Base-by-base conservation (phyloP, 345 rosid genomes). In the Mallotus nudiflorus region DNA sequence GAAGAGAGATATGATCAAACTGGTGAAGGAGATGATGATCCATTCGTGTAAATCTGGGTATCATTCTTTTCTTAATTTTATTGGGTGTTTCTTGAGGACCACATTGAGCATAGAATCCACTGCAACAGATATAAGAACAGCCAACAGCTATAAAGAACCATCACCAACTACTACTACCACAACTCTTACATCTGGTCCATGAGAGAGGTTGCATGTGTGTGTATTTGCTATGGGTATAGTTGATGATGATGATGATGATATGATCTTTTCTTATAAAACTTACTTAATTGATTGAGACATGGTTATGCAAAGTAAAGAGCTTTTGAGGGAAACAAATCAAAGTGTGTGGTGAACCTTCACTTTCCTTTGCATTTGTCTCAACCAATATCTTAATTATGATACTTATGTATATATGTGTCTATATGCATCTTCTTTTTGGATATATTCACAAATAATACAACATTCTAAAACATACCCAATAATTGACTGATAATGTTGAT, bases 121-220 rank as follows among this genome's bases (percentile, higher is more conserved):
- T 73, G 79, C 75, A 71, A 56, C 77, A 81, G 80, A 76, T 78
- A 77, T 66, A 69, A 81, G 39, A 74, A 76, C 73, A 83, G 81
- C 80, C 84, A 78, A 76, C 84, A 71, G 80, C 83, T 69, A 84
- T 84, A 76, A 81, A 79, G 82, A 81, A 69, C 62, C 74, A 84
- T 66, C 85, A 74, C 74, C 85, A 81, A 81, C 80, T 78, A 39
- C 20, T 69, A 69, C 46, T 42, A 42, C 46, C 9, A 42, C 46
- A 4, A 42, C 46, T 42, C 4, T 12, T 8, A 67, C 44, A 74
- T 70, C 78, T 80, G 82, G 82, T 82, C 84, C 81, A 73, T 29
- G 76, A 80, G 82, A 77, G 84, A 77, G 81, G 4, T 31, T 6
- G 3, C 3, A 22, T 56, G 6, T 56, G 24, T 28, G 33, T 56